Base-by-base conservation (phyloP, 2,329 filamentous ascomycete genomes). In the Trichophyton schoenleinii region DNA sequence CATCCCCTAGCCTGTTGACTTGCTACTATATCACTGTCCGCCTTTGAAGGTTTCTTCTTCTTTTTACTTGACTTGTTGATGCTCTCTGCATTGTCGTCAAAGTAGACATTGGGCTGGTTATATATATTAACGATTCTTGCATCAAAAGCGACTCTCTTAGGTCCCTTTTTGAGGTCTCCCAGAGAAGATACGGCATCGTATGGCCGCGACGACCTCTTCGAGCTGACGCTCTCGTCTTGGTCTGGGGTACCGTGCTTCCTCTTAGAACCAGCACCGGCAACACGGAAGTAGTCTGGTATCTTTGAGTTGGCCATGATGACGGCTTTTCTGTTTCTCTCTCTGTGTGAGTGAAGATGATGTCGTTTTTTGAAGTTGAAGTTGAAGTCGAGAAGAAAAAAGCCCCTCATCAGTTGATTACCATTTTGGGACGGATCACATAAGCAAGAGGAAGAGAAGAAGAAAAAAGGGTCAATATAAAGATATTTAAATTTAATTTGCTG, bases 61-160 rank as follows among this genome's bases (percentile, higher is more conserved):
- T 55, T 55, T 3, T 15, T 34, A 9, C 5, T 28, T 20, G 22
- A 28, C 18, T n/a, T 28, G 28, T 13, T 18, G 13, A 31, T 34
- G 28, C 2, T 34, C 11, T 28, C 52, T 18, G 52, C 6, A 4
- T 28, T 36, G 2, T 55, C 41, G 2, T 61, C 44, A 9, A 60
- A 63, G 31, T 58, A 62, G 44, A 62, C 63, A 60, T 63, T 64
- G 2, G 55, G 44, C 2, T 46, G 58, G 28, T 69, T 59, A 38
- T 67, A 69, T 20, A 70, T 62, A 53, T 70, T 71, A 28, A 68
- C 68, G 4, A 71, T 63, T 28, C 68, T 60, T 11, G 62, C 70
- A n/a, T 62, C 65, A 38, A 71, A 62, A 3, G 48, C 63, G 1
- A 69, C 66, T 38, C 61, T 59, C 1, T 60, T 36, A 1, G 68